Evolutionary conservation across 1,139 yeast genomes (phyloP).

Genomic region (Eremothecium gossypii): DNA sequence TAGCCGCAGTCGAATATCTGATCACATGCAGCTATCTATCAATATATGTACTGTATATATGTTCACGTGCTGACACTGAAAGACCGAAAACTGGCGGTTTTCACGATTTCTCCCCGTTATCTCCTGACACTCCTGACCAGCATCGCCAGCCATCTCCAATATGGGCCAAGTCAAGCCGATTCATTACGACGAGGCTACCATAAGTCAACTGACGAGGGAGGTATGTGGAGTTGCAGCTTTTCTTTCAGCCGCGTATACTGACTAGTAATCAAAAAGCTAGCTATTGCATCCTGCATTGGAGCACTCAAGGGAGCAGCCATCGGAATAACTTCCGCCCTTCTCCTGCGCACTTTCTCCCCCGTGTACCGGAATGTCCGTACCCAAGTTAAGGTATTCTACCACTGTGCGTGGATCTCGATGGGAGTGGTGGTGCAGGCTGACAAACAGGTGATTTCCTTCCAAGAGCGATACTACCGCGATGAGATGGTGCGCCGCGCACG

Average conservation of each 20-base stretch:
- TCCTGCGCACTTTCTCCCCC: slow-evolving; percentile 29
- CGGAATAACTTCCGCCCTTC: slow-evolving; percentile 28
- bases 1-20: neutral
- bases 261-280: slow-evolving; percentile 13
- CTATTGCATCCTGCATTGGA: slow-evolving; percentile 31
- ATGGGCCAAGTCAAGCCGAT: slow-evolving; percentile 25
- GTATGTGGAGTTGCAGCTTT: slow-evolving; percentile 9
- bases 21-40: too few species aligned
- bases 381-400: slow-evolving; percentile 34
- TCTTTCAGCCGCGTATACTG: neutral
- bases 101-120: too few species aligned
- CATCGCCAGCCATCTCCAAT: neutral
- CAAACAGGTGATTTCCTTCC: slow-evolving; percentile 31
- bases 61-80: too few species aligned
- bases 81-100: too few species aligned
- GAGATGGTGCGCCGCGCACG: slow-evolving; percentile 29
- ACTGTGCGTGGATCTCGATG: slow-evolving; percentile 33
- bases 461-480: slow-evolving; percentile 27
- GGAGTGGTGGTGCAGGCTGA: slow-evolving; percentile 36
- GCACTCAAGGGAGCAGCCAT: slow-evolving; percentile 33
- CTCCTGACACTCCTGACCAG: too few species aligned
- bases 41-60: too few species aligned
- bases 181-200: slow-evolving; percentile 31
- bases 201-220: slow-evolving; percentile 28
- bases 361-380: slow-evolving; percentile 31